Conservation (phyloP, 2,329 filamentous ascomycete genomes). For the Aspergillus felis region DNA sequence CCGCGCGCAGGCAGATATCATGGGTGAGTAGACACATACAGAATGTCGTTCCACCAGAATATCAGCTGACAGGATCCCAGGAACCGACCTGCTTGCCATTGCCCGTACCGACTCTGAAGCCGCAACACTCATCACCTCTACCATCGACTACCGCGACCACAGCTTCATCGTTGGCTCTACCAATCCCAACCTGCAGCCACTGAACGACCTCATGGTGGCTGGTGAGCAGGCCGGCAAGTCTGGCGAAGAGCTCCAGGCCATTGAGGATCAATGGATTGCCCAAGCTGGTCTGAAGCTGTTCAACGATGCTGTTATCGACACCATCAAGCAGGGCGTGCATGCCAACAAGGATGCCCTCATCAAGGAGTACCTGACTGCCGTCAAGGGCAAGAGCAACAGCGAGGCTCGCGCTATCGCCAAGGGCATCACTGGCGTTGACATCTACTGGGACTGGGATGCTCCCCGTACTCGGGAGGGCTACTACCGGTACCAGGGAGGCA, state of each 20-base stretch:
- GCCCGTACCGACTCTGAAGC: slow-evolving; percentile 97
- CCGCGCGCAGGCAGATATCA: slow-evolving; percentile 95
- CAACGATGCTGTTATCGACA: slow-evolving; percentile 80
- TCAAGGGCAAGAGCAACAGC: slow-evolving; percentile 78
- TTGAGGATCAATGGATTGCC: slow-evolving; percentile 83
- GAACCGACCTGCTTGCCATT: slow-evolving; percentile 80
- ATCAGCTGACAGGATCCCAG: slow-evolving; percentile 36
- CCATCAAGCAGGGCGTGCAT: slow-evolving; percentile 66
- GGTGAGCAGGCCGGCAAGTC: slow-evolving; percentile 79
- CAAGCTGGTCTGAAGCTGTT: slow-evolving; percentile 82
- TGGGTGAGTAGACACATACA: slow-evolving; percentile 58
- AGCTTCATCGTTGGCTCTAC: slow-evolving; percentile 87
- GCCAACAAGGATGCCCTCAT: slow-evolving; percentile 65
- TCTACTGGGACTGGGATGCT: slow-evolving; percentile 95
- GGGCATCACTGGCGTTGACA: slow-evolving; percentile 69
- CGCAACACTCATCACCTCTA: slow-evolving; percentile 92
- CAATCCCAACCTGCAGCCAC: slow-evolving; percentile 75
- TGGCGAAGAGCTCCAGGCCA: slow-evolving; percentile 76
- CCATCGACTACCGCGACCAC: slow-evolving; percentile 94
- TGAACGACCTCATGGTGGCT: slow-evolving; percentile 85
- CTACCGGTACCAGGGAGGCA: slow-evolving; percentile 89
- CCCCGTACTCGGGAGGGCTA: slow-evolving; percentile 90
- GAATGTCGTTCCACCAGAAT: neutral
- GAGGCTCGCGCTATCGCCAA: slow-evolving; percentile 80
- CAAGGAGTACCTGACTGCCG: slow-evolving; percentile 61